Evolutionary conservation across 331 rosid species (phyloP).

Genomic region (Dryas integrifolia): DNA sequence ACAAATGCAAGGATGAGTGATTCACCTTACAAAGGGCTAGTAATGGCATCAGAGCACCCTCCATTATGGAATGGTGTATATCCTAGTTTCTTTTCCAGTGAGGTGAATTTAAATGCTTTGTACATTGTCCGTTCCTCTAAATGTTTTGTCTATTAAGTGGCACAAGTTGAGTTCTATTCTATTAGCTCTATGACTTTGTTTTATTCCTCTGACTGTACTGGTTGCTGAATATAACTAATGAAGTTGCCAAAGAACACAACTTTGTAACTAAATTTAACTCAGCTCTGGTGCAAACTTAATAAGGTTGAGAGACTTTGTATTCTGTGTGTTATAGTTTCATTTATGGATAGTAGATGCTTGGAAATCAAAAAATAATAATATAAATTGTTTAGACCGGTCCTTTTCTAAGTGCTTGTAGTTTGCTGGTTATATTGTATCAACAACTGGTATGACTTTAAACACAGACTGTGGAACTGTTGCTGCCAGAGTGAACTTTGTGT

Average conservation of each 20-base stretch:
- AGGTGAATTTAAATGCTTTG: conserved; percentile 49
- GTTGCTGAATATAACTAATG: not conserved
- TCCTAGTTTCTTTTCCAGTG: conserved; percentile 58
- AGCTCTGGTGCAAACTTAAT: not conserved
- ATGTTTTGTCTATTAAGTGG: conserved; percentile 10
- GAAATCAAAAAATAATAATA: not conserved
- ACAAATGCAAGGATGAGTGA: conserved; percentile 40
- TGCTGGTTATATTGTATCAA: not conserved
- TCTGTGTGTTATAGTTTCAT: not conserved
- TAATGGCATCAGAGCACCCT: conserved; percentile 54
- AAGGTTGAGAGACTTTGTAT: not conserved
- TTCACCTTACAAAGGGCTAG: conserved; percentile 58
- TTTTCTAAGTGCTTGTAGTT: not conserved
- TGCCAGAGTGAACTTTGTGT: not conserved
- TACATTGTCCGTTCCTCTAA: conserved; percentile 5
- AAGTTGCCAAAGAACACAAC: not conserved
- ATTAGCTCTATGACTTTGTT: not conserved
- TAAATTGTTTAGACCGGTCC: not conserved
- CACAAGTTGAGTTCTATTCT: conserved; percentile 1
- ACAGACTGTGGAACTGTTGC: not conserved
- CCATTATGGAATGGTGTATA: conserved; percentile 57
- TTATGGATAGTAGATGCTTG: not conserved
- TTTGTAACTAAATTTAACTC: not conserved
- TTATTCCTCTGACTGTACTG: not conserved
- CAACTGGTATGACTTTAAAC: not conserved